Conservation (phyloP, 129 eudicot species). For the Flaveria sonorensis region DNA sequence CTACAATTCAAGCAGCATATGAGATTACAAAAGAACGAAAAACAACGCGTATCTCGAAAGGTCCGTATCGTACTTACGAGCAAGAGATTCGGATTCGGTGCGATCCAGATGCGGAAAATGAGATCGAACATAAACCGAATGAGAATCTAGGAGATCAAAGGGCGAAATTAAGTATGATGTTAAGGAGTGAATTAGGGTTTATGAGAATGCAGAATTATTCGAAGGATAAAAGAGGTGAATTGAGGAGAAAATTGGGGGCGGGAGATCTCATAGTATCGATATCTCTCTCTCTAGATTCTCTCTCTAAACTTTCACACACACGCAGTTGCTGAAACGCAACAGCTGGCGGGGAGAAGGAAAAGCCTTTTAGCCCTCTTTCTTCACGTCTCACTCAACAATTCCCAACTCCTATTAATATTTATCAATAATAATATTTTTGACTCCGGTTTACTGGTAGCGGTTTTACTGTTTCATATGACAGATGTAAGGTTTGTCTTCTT, state of each 20-base stretch:
- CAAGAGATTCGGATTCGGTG: slow-evolving; percentile 35
- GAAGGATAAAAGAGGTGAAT: slow-evolving; percentile 22
- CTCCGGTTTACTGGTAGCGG: too few species aligned
- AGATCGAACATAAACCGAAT: slow-evolving; percentile 43
- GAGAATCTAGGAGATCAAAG: slow-evolving; percentile 40
- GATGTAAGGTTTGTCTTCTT: too few species aligned
- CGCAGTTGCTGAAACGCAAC: slow-evolving; percentile 43
- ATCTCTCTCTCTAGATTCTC: slow-evolving; percentile 28
- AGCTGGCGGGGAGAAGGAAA: slow-evolving; percentile 51
- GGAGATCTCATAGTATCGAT: slow-evolving; percentile 33
- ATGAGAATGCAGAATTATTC: slow-evolving; percentile 29
- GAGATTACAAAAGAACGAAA: background rate
- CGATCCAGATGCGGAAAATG: slow-evolving; percentile 42
- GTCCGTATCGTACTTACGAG: slow-evolving; percentile 36
- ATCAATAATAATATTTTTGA: too few species aligned
- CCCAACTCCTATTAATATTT: slow-evolving; percentile 20
- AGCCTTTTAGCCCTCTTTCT: slow-evolving; percentile 27
- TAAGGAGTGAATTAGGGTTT: slow-evolving; percentile 25
- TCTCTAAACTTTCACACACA: slow-evolving; percentile 32
- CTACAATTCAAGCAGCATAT: slow-evolving; percentile 9
- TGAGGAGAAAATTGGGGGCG: slow-evolving; percentile 25
- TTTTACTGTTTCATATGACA: too few species aligned
- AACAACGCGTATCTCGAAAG: slow-evolving; percentile 11
- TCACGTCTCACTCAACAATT: slow-evolving; percentile 30
- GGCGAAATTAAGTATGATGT: background rate